phyloP scores from a whole-genome alignment of 73 alveolate genomes.

The Diophrys appendiculata region DNA sequence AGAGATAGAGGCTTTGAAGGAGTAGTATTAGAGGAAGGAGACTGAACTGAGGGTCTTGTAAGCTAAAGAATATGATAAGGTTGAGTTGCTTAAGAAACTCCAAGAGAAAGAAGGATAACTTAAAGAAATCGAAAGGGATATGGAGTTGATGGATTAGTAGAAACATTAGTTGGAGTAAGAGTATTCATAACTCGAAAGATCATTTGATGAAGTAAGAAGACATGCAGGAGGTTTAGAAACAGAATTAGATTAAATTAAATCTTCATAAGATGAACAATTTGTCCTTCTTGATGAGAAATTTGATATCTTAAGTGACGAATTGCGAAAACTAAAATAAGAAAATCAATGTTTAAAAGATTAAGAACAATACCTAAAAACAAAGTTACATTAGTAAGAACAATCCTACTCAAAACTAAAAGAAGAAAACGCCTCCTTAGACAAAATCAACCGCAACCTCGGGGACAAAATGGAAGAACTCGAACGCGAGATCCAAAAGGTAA shows the following conservation, averaged over 20 bases:
- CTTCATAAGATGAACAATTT: not conserved
- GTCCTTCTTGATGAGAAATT: not conserved
- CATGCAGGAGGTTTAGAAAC: not conserved
- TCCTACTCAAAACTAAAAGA: too few species aligned
- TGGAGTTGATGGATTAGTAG: not conserved
- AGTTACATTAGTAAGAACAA: not conserved
- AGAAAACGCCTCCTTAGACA: not conserved
- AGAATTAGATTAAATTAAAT: not conserved
- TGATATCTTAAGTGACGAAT: not conserved
- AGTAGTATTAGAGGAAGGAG: not conserved
- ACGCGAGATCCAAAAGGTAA: not conserved
- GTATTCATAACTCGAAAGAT: not conserved
- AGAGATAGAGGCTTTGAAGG: not conserved
- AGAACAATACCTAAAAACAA: not conserved
- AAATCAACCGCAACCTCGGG: not conserved
- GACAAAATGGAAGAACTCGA: not conserved
- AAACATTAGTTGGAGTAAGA: not conserved
- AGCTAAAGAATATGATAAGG: not conserved
- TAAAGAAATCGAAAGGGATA: not conserved
- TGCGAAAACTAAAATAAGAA: not conserved
- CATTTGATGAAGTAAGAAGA: not conserved
- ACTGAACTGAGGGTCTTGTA: not conserved
- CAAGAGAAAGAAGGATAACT: not conserved
- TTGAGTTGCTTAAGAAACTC: not conserved
- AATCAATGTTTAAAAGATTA: not conserved